A percentile compares a stretch with the other conserved stretches of the same genome.
Evolutionary conservation across 352 stramenopile genomes (phyloP).

Genomic region (Phytophthora tentaculata): DNA sequence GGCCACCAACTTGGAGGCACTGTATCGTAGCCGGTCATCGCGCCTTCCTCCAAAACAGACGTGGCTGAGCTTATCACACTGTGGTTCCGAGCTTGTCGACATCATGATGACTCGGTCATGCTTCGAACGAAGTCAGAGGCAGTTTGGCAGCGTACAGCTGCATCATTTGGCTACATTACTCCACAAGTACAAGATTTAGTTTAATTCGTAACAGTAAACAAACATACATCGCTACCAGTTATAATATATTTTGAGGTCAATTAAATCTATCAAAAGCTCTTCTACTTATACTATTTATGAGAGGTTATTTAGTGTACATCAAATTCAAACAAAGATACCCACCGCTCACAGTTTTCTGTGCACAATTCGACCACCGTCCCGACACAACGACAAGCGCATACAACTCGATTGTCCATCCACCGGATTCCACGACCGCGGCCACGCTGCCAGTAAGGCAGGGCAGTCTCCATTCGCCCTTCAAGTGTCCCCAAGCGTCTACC

Average conservation of each 20-base stretch:
- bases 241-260: too few relatives aligned
- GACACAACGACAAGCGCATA: constrained; percentile 4
- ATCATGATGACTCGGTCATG: constrained; percentile 3
- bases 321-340: background rate
- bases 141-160: too few relatives aligned
- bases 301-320: background rate
- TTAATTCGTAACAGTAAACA: too few relatives aligned
- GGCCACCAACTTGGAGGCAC: too few relatives aligned
- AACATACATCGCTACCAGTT: too few relatives aligned
- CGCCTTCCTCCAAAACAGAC: constrained; percentile 16
- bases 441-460: background rate
- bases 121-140: background rate
- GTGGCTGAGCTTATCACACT: constrained; percentile 3
- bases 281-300: background rate
- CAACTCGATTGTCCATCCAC: constrained; percentile 4
- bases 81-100: constrained; percentile 6
- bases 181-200: too few relatives aligned
- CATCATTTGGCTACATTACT: too few relatives aligned
- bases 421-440: background rate
- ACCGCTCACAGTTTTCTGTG: constrained; percentile 5
- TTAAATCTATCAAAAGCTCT: too few relatives aligned
- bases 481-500: background rate
- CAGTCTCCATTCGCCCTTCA: background rate
- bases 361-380: constrained; percentile 3
- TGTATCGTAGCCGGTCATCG: too few relatives aligned